Evolutionary conservation across 2,329 filamentous ascomycete genomes (phyloP).

Genomic region (Xylaria sp.): DNA sequence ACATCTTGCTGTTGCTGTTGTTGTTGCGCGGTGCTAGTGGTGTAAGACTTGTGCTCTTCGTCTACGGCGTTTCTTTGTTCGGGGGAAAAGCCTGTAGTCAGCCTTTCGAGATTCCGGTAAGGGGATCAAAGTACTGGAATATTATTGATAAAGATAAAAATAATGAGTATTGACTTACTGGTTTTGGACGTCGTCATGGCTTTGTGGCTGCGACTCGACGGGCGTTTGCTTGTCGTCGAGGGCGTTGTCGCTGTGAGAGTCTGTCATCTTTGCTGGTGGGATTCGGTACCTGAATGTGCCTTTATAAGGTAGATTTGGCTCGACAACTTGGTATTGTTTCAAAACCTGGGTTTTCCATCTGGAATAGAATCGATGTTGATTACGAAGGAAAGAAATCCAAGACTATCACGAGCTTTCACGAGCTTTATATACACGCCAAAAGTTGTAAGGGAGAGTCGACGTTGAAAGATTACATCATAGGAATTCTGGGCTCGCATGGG

Average conservation of each 20-base stretch:
- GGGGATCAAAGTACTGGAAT: no score
- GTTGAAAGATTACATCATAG: neutral
- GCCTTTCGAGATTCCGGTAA: neutral
- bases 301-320: neutral
- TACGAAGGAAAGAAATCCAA: neutral
- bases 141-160: no score
- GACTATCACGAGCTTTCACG: neutral
- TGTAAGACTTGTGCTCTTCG: conserved; percentile 21
- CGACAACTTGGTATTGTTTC: no score
- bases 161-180: no score
- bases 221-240: conserved; percentile 21
- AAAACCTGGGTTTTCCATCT: no score
- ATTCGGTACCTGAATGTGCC: neutral
- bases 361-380: neutral
- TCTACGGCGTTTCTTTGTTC: conserved; percentile 21
- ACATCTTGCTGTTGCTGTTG: conserved; percentile 16
- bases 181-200: conserved; percentile 1
- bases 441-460: neutral
- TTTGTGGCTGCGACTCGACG: conserved; percentile 19
- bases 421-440: neutral
- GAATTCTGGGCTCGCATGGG: neutral
- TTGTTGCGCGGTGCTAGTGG: conserved; percentile 12
- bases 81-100: neutral
- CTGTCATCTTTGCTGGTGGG: conserved; percentile 20
- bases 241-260: conserved; percentile 19